Evolutionary conservation across 1,284 basidiomycete genomes (phyloP), one percentile per base, ranked within the genome.

Genomic region (Trametes pubescens): DNA sequence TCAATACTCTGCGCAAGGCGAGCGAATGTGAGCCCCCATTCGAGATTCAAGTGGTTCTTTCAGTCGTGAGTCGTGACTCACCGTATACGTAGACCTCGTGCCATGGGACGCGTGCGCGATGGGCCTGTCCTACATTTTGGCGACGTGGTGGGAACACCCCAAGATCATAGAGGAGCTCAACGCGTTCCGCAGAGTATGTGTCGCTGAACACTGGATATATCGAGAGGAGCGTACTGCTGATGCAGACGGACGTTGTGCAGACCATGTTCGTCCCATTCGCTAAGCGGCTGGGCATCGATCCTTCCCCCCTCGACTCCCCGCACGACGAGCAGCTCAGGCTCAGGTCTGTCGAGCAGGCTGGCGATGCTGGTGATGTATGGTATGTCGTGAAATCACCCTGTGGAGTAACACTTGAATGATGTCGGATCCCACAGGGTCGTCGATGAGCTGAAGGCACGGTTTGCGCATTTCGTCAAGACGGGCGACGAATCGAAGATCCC

Each of bases 111-210:
- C 86, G 64, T 86, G 93, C 49, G 75, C 81, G 3, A 77, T 79
- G 9, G 86, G 84, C 51, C 74, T 97, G 58, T 73, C 74, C 57
- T 80, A 81, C 51, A 74, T 97, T 54, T 73, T 80, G 16, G 84
- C 80, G 21, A 87, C 88, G 4, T 98, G 95, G 93, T 97, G 92
- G 91, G 96, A 98, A 78, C 81, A 93, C 65, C 75, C 86, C 40
- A 75, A 82, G 8, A 82, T 92, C 52, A 79, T 86, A 8, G 82
- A 87, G 24, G 81, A 82, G 46, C 74, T 95, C 65, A 81, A 91
- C 69, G 81, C 80, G 43, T 87, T 95, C 77, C 81, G 87, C 68
- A 78, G 83, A 69, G 89, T 91, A n/a, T 34, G 46, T 49, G 2
- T 9, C 40, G 10, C 10, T 6, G 37, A 16, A 38, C 4, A 6